phyloP scores from a whole-genome alignment of 1,284 basidiomycete genomes.

The Trichosporon sp. region DNA sequence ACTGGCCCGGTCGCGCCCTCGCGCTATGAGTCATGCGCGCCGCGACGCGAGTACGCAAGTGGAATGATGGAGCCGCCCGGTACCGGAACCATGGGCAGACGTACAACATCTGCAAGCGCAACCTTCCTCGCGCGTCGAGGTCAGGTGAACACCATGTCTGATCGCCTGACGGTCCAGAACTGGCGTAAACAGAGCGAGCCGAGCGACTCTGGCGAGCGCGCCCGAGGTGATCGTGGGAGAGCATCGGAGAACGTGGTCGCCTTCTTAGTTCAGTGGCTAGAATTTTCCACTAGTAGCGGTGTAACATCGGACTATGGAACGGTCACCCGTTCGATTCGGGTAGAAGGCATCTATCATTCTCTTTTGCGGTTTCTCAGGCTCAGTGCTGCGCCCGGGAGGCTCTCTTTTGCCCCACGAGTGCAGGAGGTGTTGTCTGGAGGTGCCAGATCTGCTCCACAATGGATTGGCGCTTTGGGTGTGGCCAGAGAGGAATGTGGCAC shows the following conservation, averaged over 20 bases:
- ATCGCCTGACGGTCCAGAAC: background rate
- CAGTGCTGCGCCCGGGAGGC: background rate
- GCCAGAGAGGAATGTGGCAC: background rate
- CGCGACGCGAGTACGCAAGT: no score
- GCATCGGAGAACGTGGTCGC: background rate
- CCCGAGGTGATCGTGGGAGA: no score
- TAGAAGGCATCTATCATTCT: background rate
- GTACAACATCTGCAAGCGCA: background rate
- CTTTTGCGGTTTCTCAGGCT: background rate
- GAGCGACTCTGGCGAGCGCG: no score
- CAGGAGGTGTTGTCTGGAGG: no score
- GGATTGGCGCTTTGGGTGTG: no score
- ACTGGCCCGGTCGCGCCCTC: no score
- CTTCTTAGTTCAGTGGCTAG: constrained; percentile 1
- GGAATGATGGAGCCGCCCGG: no score
- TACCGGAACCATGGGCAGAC: background rate
- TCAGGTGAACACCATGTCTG: background rate
- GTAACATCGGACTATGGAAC: background rate
- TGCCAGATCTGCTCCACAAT: no score
- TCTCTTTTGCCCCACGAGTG: background rate
- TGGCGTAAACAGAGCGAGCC: background rate
- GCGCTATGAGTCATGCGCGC: no score
- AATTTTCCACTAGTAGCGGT: constrained; percentile 1
- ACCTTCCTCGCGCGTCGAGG: background rate
- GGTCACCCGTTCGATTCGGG: background rate